Evolutionary conservation across 768 basidiomycete genomes (phyloP).

Genomic region (Suillus lakei): DNA sequence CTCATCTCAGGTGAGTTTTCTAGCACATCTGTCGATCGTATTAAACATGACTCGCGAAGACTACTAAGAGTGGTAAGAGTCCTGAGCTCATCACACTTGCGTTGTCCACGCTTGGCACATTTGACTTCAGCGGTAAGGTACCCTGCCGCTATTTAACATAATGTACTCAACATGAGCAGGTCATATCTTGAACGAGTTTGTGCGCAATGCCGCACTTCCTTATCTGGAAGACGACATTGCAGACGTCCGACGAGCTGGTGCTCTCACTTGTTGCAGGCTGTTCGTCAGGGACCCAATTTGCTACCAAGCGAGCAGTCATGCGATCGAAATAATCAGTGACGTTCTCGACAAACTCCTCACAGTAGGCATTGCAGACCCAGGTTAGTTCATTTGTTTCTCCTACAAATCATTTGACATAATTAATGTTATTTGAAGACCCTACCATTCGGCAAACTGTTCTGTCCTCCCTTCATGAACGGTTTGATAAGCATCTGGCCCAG

Average conservation of each 20-base stretch:
- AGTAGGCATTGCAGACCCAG: conserved; percentile 95
- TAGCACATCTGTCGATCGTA: neutral
- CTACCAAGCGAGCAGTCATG: conserved; percentile 93
- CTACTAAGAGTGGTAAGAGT: conserved; percentile 58
- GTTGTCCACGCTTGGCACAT: conserved; percentile 82
- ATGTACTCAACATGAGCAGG: conserved; percentile 46
- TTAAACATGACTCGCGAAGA: conserved; percentile 31
- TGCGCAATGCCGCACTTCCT: conserved; percentile 87
- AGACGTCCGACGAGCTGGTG: conserved; percentile 88
- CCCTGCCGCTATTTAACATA: neutral
- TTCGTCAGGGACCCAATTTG: conserved; percentile 96
- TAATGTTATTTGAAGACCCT: conserved; percentile 50
- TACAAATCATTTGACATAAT: conserved; percentile 10
- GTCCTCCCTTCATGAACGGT: conserved; percentile 85
- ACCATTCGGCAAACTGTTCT: conserved; percentile 87
- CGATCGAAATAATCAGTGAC: conserved; percentile 96
- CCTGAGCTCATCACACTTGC: conserved; percentile 81
- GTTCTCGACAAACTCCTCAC: conserved; percentile 96
- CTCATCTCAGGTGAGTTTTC: conserved; percentile 47
- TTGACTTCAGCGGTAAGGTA: conserved; percentile 87
- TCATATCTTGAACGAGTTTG: conserved; percentile 94
- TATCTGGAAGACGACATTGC: conserved; percentile 93
- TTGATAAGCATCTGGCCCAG: conserved; percentile 96
- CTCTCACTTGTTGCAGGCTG: conserved; percentile 87
- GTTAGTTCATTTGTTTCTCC: conserved; percentile 43